phyloP scores from a whole-genome alignment of 805 yeast species.

The Saccharomycopsis sp. region DNA sequence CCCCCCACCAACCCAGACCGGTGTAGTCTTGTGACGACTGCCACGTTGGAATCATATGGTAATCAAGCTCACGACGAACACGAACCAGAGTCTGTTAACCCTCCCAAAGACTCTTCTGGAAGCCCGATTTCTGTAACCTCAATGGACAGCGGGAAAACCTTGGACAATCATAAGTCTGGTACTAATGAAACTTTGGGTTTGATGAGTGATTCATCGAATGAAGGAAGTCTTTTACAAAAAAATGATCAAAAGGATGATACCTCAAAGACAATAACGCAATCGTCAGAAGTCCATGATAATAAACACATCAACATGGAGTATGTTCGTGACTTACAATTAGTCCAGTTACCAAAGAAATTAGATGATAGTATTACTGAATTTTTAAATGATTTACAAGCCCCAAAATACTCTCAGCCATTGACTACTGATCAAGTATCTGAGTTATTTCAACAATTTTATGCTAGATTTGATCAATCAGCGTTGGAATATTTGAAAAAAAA shows the following conservation, averaged over 20 bases:
- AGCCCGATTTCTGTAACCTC: no score
- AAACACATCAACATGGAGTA: slow-evolving; percentile 9
- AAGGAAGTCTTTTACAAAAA: no score
- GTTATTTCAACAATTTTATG: slow-evolving; percentile 16
- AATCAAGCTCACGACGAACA: no score
- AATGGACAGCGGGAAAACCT: no score
- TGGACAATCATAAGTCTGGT: no score
- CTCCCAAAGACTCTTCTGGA: no score
- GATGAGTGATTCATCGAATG: background rate
- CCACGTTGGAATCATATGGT: slow-evolving; percentile 16
- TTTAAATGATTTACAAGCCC: slow-evolving; percentile 16
- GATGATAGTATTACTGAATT: slow-evolving; percentile 6
- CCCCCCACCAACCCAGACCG: slow-evolving; percentile 17
- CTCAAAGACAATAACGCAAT: no score
- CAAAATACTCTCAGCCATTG: slow-evolving; percentile 17
- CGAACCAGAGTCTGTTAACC: no score
- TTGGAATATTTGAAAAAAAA: background rate
- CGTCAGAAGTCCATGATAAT: no score
- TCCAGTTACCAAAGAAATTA: slow-evolving; percentile 10
- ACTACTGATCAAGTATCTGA: slow-evolving; percentile 15
- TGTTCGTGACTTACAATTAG: background rate
- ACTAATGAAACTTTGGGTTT: background rate
- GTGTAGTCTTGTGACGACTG: slow-evolving; percentile 1
- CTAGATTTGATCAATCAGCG: slow-evolving; percentile 9
- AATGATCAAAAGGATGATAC: no score